These are phyloP conservation scores for Austroboletus novae-zelandiae DNA, from an alignment of 1,284 basidiomycete species.

Conservation along the genomic window DNA sequence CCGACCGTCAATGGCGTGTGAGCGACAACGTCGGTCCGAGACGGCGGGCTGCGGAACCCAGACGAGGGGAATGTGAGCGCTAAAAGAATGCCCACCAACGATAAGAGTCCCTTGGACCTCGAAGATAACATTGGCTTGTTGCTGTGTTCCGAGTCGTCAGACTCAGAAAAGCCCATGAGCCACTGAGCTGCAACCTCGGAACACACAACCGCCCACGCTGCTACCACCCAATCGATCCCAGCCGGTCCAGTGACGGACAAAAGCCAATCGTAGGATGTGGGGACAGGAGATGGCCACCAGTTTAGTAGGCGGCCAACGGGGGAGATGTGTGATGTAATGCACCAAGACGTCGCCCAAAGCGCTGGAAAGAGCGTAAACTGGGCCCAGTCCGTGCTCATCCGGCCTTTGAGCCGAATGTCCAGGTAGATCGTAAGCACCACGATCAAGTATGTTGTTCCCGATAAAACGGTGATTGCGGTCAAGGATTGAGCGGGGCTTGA, in stretches of 20 bases:
- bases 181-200: conserved; percentile 52
- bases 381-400: conserved; percentile 35
- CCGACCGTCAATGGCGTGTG: conserved; percentile 58
- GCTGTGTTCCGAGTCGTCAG: conserved; percentile 9
- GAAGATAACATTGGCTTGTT: conserved; percentile 15
- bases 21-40: conserved; percentile 39
- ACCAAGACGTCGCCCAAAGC: conserved; percentile 65
- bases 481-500: conserved; percentile 52
- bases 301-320: conserved; percentile 67
- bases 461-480: conserved; percentile 43
- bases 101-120: conserved; percentile 24
- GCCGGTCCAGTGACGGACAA: conserved; percentile 52
- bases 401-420: conserved; percentile 37
- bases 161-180: conserved; percentile 44
- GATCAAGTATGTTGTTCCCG: conserved; percentile 34
- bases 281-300: conserved; percentile 56
- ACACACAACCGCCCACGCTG: conserved; percentile 66
- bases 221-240: conserved; percentile 67
- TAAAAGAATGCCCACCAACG: conserved; percentile 43
- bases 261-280: conserved; percentile 62
- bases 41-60: conserved; percentile 40
- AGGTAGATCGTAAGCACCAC: conserved; percentile 41
- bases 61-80: conserved; percentile 58
- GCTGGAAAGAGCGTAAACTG: conserved; percentile 61
- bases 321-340: conserved; percentile 46